phyloP scores from a whole-genome alignment of 352 stramenopile genomes.

The Pythium periplocum region DNA sequence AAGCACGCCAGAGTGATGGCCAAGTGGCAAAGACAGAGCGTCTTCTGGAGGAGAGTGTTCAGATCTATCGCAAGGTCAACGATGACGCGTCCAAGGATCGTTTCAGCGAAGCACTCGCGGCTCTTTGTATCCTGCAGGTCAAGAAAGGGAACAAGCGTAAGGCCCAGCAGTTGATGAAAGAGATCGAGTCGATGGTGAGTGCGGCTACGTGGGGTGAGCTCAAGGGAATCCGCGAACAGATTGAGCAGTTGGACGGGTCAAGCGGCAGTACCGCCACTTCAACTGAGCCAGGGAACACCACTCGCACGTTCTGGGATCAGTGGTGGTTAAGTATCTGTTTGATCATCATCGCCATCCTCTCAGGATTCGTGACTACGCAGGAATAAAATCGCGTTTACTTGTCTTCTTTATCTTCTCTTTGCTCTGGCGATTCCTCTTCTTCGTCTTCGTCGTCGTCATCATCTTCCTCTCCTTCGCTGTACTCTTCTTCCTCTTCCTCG shows the following conservation, averaged over 20 bases:
- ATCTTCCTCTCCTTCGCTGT: conserved; percentile 29
- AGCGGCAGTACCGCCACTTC: too few relatives aligned
- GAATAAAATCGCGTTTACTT: conserved; percentile 2
- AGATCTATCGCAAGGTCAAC: conserved; percentile 3
- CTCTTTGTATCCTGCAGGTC: conserved; percentile 53
- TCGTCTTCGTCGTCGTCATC: conserved; percentile 19
- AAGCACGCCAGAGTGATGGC: conserved; percentile 8
- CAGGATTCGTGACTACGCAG: conserved; percentile 13
- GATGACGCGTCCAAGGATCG: conserved; percentile 16
- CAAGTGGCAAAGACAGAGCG: conserved; percentile 6
- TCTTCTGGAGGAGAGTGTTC: conserved; percentile 12
- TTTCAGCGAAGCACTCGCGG: conserved; percentile 43
- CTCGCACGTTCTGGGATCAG: conserved; percentile 19
- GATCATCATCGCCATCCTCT: conserved; percentile 18
- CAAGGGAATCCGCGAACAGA: conserved; percentile 31
- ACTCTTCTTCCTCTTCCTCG: conserved; percentile 47
- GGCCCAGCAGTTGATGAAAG: conserved; percentile 29
- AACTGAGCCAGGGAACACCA: conserved; percentile 2
- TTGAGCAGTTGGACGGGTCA: conserved; percentile 4
- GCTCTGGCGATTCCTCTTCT: conserved; percentile 18
- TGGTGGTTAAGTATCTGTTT: conserved; percentile 23
- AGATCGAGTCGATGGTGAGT: conserved; percentile 34
- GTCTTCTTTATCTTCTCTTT: conserved; percentile 21
- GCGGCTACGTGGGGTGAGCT: conserved; percentile 29
- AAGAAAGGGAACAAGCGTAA: conserved; percentile 26